A percentile compares a stretch with the other conserved stretches of the same genome.
phyloP scores from a whole-genome alignment of 176 grass and related monocot species.

The Microstegium vimineum region DNA sequence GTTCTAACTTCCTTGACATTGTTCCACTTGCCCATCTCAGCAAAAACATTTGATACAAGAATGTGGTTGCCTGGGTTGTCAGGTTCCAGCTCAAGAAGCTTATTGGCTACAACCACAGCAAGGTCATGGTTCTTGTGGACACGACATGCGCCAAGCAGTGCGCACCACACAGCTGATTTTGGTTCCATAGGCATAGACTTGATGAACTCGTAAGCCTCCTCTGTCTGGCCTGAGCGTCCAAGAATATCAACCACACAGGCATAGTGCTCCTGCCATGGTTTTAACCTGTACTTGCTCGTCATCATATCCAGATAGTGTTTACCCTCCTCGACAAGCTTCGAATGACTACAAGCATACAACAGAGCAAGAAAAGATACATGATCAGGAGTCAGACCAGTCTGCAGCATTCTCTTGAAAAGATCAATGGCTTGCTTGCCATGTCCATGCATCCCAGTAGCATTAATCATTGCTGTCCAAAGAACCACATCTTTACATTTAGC shows the following conservation, averaged over 20 bases:
- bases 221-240: slow-evolving; percentile 55
- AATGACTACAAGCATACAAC: slow-evolving; percentile 82
- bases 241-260: slow-evolving; percentile 82
- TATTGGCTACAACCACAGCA: slow-evolving; percentile 51
- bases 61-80: slow-evolving; percentile 75
- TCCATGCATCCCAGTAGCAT: slow-evolving; percentile 85
- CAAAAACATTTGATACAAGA: slow-evolving; percentile 71
- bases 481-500: slow-evolving; percentile 51
- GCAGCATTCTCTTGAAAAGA: slow-evolving; percentile 54
- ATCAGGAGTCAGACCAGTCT: slow-evolving; percentile 61
- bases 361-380: slow-evolving; percentile 74
- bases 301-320: slow-evolving; percentile 73
- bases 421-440: slow-evolving; percentile 56
- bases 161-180: slow-evolving; percentile 70
- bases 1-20: slow-evolving; percentile 51
- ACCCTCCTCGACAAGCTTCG: slow-evolving; percentile 55
- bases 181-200: slow-evolving; percentile 64
- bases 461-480: slow-evolving; percentile 78
- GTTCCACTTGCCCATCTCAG: slow-evolving; percentile 70
- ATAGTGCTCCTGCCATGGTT: slow-evolving; percentile 85
- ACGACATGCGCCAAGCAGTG: slow-evolving; percentile 71
- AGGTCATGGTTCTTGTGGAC: slow-evolving; percentile 57
- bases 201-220: slow-evolving; percentile 71
- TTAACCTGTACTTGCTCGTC: slow-evolving; percentile 41
- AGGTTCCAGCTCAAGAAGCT: slow-evolving; percentile 68